A percentile compares a stretch with the other conserved stretches of the same genome.
phyloP scores from a whole-genome alignment of 2,329 filamentous ascomycete genomes.

The Aspergillus phoenicis region DNA sequence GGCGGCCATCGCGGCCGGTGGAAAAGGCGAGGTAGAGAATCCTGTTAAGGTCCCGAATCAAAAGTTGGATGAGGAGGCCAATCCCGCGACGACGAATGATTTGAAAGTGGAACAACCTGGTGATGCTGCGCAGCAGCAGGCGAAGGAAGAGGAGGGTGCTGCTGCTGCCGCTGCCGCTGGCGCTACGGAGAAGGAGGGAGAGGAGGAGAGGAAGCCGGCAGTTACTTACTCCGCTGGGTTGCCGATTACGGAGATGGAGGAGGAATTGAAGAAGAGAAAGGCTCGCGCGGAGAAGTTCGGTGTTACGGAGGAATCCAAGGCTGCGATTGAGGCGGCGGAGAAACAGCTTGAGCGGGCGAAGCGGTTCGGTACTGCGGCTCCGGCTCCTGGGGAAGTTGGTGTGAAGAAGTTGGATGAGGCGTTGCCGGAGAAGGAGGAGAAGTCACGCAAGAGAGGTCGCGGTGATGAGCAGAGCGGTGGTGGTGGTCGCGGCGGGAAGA shows the following conservation, averaged over 20 bases:
- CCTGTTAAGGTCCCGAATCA: constrained; percentile 46
- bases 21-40: constrained; percentile 41
- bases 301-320: constrained; percentile 44
- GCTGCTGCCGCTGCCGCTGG: constrained; percentile 35
- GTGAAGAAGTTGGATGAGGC: constrained; percentile 51
- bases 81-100: constrained; percentile 44
- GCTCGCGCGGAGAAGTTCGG: constrained; percentile 54
- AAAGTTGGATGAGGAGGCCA: constrained; percentile 30
- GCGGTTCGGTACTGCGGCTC: constrained; percentile 44
- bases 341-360: constrained; percentile 51
- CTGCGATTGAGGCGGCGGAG: constrained; percentile 44
- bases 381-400: constrained; percentile 21
- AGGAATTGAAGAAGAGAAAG: constrained; percentile 52
- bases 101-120: constrained; percentile 32
- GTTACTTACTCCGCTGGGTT: constrained; percentile 47
- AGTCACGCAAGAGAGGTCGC: constrained; percentile 44
- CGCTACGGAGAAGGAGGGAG: constrained; percentile 11
- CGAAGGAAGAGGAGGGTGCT: constrained; percentile 29
- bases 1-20: constrained; percentile 41
- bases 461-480: constrained; percentile 34
- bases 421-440: constrained; percentile 46
- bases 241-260: constrained; percentile 47
- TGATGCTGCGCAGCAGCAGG: constrained; percentile 23
- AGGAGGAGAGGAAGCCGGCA: constrained; percentile 36
- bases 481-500: constrained; percentile 46